These are phyloP conservation scores for Elaeagnus macrophylla DNA, from an alignment of 306 rosid genomes.

Conservation along the genomic window DNA sequence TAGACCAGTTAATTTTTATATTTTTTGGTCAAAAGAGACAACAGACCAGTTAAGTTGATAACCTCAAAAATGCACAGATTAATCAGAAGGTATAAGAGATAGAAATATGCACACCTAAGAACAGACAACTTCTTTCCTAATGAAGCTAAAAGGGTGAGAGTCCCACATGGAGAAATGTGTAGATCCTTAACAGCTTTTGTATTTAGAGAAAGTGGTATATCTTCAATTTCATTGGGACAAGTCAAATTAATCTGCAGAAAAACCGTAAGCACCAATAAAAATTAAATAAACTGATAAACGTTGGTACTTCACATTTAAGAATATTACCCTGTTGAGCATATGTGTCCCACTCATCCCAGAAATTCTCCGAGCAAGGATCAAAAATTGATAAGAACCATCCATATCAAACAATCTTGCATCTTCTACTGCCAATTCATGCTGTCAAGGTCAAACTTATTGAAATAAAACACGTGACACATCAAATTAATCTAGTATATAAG, in stretches of 20 bases:
- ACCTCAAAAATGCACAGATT: not conserved
- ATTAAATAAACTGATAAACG: not conserved
- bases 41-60: too few relatives aligned
- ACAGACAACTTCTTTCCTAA: slow-evolving; percentile 13
- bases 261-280: not conserved
- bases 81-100: not conserved
- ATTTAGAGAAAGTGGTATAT: slow-evolving; percentile 8
- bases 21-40: too few relatives aligned
- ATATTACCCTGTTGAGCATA: slow-evolving; percentile 12
- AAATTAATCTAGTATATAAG: too few relatives aligned
- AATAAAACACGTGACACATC: slow-evolving; percentile 1
- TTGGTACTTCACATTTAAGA: not conserved
- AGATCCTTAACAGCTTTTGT: slow-evolving; percentile 14
- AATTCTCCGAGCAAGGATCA: slow-evolving; percentile 16
- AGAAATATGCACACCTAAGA: slow-evolving; percentile 9
- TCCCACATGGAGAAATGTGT: slow-evolving; percentile 12
- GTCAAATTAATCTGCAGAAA: slow-evolving; percentile 8
- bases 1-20: not conserved
- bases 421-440: slow-evolving; percentile 16
- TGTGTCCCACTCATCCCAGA: slow-evolving; percentile 11
- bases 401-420: slow-evolving; percentile 12
- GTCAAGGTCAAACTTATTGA: not conserved
- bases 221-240: slow-evolving; percentile 8
- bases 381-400: slow-evolving; percentile 11
- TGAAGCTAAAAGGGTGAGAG: slow-evolving; percentile 17